These are phyloP conservation scores for Panicum hallii DNA, from an alignment of 202 grass and related monocot species.

Conservation along the genomic window DNA sequence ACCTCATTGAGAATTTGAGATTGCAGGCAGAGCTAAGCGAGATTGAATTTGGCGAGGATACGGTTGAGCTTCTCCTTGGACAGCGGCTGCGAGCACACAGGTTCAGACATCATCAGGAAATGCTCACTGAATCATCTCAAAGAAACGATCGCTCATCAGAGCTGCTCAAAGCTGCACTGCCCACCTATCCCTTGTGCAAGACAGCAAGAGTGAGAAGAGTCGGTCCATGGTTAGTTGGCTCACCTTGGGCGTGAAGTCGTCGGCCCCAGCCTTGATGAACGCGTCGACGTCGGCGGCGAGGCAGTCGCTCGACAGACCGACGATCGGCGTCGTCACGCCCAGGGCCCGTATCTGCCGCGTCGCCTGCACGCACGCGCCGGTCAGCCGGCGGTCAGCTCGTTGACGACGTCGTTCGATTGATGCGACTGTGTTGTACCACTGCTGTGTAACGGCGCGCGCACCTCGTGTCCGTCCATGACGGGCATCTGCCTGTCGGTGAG, in stretches of 20 bases:
- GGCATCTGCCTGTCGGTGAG: slow-evolving; percentile 59
- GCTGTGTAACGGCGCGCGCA: background rate
- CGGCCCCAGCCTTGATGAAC: slow-evolving; percentile 55
- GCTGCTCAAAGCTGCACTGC: background rate
- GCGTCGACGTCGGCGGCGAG: slow-evolving; percentile 48
- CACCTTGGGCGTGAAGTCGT: slow-evolving; percentile 62
- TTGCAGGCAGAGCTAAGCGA: background rate
- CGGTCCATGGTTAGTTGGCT: background rate
- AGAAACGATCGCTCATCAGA: background rate
- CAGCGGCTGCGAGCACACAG: slow-evolving; percentile 45
- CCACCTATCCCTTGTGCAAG: background rate
- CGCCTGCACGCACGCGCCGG: slow-evolving; percentile 27
- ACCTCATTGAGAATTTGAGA: too few species aligned
- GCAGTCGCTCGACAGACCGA: slow-evolving; percentile 59
- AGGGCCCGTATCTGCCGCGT: slow-evolving; percentile 51
- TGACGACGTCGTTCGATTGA: too few species aligned
- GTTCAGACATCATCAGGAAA: background rate
- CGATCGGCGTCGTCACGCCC: slow-evolving; percentile 55
- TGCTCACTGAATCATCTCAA: background rate
- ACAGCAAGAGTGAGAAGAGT: background rate
- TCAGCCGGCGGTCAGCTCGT: background rate
- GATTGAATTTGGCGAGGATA: slow-evolving; percentile 48
- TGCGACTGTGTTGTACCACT: too few species aligned
- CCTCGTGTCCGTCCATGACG: slow-evolving; percentile 61
- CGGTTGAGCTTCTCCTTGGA: slow-evolving; percentile 51